Evolutionary conservation across 1,139 yeast species (phyloP).

Genomic region (Suhomyces yuchorum): DNA sequence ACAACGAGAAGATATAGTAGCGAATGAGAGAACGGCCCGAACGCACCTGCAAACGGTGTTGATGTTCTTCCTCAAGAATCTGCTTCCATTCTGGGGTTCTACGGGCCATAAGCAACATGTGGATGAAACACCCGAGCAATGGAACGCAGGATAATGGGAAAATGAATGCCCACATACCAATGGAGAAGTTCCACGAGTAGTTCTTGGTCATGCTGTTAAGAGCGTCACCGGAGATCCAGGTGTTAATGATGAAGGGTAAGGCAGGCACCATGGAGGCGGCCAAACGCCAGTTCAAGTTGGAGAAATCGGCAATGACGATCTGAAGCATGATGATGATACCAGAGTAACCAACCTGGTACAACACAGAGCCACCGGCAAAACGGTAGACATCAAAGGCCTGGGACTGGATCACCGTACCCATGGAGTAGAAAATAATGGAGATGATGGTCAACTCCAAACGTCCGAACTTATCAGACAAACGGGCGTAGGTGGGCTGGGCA

Average conservation of each 20-base stretch:
- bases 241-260: constrained; percentile 70
- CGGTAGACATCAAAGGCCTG: constrained; percentile 65
- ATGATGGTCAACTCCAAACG: constrained; percentile 58
- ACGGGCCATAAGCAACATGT: constrained; percentile 58
- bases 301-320: constrained; percentile 64
- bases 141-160: constrained; percentile 68
- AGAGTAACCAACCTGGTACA: constrained; percentile 70
- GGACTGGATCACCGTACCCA: constrained; percentile 73
- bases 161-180: constrained; percentile 81
- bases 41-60: constrained; percentile 1
- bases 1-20: neutral
- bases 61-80: constrained; percentile 25
- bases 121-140: constrained; percentile 51
- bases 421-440: constrained; percentile 59
- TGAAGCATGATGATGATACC: constrained; percentile 61
- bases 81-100: constrained; percentile 47
- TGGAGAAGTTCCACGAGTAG: constrained; percentile 67
- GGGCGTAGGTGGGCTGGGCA: constrained; percentile 68
- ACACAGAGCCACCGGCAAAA: constrained; percentile 73
- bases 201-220: constrained; percentile 18
- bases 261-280: constrained; percentile 64
- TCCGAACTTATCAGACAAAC: constrained; percentile 72
- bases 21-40: neutral
- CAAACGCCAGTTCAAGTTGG: constrained; percentile 71
- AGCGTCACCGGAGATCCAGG: constrained; percentile 73